Base-by-base conservation (phyloP, 768 basidiomycete species). In the Termitomyces sp. region DNA sequence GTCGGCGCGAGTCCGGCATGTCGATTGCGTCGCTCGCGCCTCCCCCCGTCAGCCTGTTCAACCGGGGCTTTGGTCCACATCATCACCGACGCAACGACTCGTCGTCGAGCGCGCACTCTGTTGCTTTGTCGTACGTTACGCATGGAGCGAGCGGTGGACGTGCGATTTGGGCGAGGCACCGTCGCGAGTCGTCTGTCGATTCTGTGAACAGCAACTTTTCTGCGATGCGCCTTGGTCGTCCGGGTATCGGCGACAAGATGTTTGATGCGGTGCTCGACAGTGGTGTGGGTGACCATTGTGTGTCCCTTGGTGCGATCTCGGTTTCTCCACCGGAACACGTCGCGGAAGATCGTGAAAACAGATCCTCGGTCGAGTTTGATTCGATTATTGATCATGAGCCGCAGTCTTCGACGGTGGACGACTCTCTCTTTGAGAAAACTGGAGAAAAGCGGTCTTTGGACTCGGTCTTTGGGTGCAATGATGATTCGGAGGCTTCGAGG, bases 201-300 rank as follows among this genome's bases (percentile, higher is more conserved):
- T 92, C 90, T 0, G 68, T 83, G 32, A 69, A 78, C 65, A 91
- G 87, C 62, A 84, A 88, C 46, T 81, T 80, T 60, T 85, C 87
- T 10, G 76, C 71, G 3, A 69, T 75, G 61, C 74, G 79, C n/a
- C 69, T 88, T 0, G 83, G 79, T 2, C 80, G 90, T 10, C 91
- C 91, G 2, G 88, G 85, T 3, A 67, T 92, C 4, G 90, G 91
- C 1, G 91, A 93, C 69, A 93, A 92, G 79, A 93, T 93, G 91
- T 88, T 93, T 60, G 85, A 88, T 37, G 84, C 77, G 13, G 29
- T 44, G 50, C 34, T 58, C 10, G 57, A 53, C 8, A 31, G 34
- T 18, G 34, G 20, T n/a, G 67, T 65, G 20, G 68, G 63, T 7
- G 82, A 82, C 36, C 78, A 75, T 47, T 80, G 77, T 1, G 76